Base-by-base conservation (phyloP, 2,329 filamentous ascomycete species). In the Aspergillus hortae region DNA sequence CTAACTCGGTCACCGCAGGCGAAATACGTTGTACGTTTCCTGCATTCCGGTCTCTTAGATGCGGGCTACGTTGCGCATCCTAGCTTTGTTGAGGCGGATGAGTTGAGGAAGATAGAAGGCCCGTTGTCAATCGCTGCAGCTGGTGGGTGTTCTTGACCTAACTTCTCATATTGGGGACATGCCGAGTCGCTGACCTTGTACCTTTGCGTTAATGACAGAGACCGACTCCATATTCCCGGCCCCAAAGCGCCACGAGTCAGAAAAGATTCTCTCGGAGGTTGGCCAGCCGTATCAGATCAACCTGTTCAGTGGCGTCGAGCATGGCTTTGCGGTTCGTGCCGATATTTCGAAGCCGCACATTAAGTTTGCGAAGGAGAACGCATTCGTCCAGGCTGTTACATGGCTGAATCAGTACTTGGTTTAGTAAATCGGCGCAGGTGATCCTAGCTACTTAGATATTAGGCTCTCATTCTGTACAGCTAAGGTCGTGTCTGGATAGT, bases 281-380 rank as follows among this genome's bases (percentile, higher is more conserved):
- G 77, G 77, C 12, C 6, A 53, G 6, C 80, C 82, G 14, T 92
- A 87, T 69, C 88, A 92, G 73, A 85, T 92, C 63, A 87, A 79
- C 66, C 73, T 92, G 4, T 92, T 81, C 74, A 83, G 81, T 0
- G 81, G 82, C 48, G 83, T 88, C 14, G 72, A 73, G 52, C 89
- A 92, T 69, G 89, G 89, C 0, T 92, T 92, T 61, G 75, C 84
- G 1, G 84, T 90, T 1, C 80, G 88, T 36, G 77, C 77, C 33
- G 86, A 92, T 66, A 46, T 78, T n/a, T 76, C 62, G 43, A 75
- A 82, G 51, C 78, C 77, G 66, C 53, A 72, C 23, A 68, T 80
- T 61, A 82, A 77, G 64, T 91, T 80, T 61, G 85, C 87, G 12
- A 90, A 88, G 77, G 87, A 92, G 71, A 81, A 86, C 68, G 88